phyloP scores from a whole-genome alignment of 306 rosid genomes.

The Prosopis cineraria region DNA sequence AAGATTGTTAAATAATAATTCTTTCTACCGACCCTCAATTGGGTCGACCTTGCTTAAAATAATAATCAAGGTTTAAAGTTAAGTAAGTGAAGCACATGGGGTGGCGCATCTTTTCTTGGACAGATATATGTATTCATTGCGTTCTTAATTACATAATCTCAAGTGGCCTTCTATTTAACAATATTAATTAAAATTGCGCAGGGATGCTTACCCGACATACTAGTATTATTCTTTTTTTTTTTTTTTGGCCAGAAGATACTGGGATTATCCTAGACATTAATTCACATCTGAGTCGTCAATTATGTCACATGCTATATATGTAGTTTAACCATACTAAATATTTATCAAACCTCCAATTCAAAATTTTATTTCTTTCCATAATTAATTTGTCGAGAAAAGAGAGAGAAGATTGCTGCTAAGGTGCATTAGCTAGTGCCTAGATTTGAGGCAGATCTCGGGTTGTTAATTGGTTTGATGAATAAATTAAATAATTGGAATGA shows the following conservation, averaged over 20 bases:
- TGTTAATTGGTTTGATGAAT: not conserved
- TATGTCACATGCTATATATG: conserved; percentile 15
- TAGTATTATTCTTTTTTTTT: too few relatives aligned
- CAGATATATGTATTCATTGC: conserved; percentile 30
- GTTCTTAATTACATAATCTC: conserved; percentile 10
- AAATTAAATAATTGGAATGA: not conserved
- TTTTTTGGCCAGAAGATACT: too few relatives aligned
- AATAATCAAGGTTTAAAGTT: conserved; percentile 25
- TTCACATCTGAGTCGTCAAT: conserved; percentile 24
- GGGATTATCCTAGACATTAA: conserved; percentile 52
- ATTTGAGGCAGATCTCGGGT: conserved; percentile 30
- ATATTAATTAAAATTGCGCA: conserved; percentile 30
- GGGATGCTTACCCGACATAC: conserved; percentile 44
- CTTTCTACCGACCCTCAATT: not conserved
- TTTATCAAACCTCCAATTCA: conserved; percentile 3
- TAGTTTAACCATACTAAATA: conserved; percentile 17
- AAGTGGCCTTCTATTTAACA: conserved; percentile 18
- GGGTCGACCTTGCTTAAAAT: conserved; percentile 2
- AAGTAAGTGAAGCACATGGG: conserved; percentile 54
- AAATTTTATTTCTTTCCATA: not conserved
- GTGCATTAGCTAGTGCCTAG: conserved; percentile 4
- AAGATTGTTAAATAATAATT: conserved; percentile 21
- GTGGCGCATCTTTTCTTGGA: conserved; percentile 41
- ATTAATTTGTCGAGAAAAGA: not conserved
- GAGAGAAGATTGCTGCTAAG: not conserved